Percentiles rank a stretch among this genome's conserved stretches.
These are phyloP conservation scores for Cicer arietinum DNA, from an alignment of 306 rosid species.

Conservation along the genomic window DNA sequence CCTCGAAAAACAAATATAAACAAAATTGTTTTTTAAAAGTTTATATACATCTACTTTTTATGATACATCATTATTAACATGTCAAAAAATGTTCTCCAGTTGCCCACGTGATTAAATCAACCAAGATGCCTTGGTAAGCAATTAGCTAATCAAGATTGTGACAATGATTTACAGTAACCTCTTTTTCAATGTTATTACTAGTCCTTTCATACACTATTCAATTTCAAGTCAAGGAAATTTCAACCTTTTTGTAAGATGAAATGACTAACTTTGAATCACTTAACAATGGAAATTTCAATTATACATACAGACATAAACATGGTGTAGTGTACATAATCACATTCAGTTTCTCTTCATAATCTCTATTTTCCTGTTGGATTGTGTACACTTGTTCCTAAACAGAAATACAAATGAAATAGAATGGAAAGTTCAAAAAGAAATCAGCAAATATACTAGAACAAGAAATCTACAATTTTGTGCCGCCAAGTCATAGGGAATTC, in stretches of 20 bases:
- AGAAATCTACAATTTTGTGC: constrained; percentile 58
- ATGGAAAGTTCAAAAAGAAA: constrained; percentile 38
- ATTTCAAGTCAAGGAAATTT: constrained; percentile 18
- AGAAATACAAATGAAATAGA: constrained; percentile 50
- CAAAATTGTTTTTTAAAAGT: no score
- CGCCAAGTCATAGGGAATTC: constrained; percentile 49
- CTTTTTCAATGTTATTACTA: constrained; percentile 1
- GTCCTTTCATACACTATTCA: constrained; percentile 1
- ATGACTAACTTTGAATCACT: constrained; percentile 39
- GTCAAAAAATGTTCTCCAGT: constrained; percentile 4
- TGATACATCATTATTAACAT: neutral
- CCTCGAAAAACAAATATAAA: no score
- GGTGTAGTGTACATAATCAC: constrained; percentile 39
- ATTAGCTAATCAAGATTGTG: constrained; percentile 10
- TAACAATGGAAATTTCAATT: constrained; percentile 48
- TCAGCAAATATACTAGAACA: constrained; percentile 30
- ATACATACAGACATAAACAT: constrained; percentile 40
- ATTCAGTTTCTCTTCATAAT: constrained; percentile 36
- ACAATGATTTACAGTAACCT: neutral
- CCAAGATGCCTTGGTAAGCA: constrained; percentile 26
- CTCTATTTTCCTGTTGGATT: constrained; percentile 53
- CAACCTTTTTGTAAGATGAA: neutral
- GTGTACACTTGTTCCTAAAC: constrained; percentile 56
- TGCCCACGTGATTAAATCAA: constrained; percentile 35
- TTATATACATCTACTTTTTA: neutral